Base-by-base conservation (phyloP, 2,329 filamentous ascomycete species). In the Penicillium sp. region DNA sequence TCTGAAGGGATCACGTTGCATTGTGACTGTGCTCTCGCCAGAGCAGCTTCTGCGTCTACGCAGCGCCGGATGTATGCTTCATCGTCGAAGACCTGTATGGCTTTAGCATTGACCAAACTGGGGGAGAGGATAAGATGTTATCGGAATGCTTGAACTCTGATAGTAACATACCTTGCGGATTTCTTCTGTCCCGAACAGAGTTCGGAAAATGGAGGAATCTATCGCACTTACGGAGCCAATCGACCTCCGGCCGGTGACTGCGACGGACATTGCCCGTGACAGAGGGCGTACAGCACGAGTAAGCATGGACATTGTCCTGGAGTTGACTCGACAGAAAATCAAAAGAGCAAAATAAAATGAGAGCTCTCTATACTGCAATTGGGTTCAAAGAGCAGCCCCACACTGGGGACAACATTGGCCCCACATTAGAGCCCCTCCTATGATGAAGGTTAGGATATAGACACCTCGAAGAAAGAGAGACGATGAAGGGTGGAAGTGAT, bases 181-280 rank as follows among this genome's bases (percentile, higher is more conserved):
- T 50, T 77, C 74, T 4, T 76, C 69, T 1, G 74, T 77, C 8
- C 76, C 75, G 46, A 78, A 78, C 1, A 78, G 60, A 6, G 73
- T 75, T 3, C 74, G 69, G 53, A 77, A 78, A 14, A 79, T 69
- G 7, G 68, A 66, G 5, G 76, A 78, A 55, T 79, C 75, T 42
- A 77, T 71, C 5, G 54, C 51, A 40, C 52, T 50, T 44, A 62
- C 57, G 10, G 58, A 60, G 32, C 59, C 58, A 31, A 23, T 79
- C 91, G 52, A 84, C 81, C 63, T 75, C 75, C 75, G 28, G 77
- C 88, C 60, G 84, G 85, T 55, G 82, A 24, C 9, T 16, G 13
- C 16, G 24, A 18, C 24, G 8, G 45, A 16, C 27, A 44, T 37
- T 9, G 26, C 37, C 22, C 42, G 51, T 28, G 51, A 32, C 26